A percentile compares a stretch with the other conserved stretches of the same genome.
Evolutionary conservation across 371 early-diverging fungal genomes (phyloP).

Genomic region (Actinomucor elegans): DNA sequence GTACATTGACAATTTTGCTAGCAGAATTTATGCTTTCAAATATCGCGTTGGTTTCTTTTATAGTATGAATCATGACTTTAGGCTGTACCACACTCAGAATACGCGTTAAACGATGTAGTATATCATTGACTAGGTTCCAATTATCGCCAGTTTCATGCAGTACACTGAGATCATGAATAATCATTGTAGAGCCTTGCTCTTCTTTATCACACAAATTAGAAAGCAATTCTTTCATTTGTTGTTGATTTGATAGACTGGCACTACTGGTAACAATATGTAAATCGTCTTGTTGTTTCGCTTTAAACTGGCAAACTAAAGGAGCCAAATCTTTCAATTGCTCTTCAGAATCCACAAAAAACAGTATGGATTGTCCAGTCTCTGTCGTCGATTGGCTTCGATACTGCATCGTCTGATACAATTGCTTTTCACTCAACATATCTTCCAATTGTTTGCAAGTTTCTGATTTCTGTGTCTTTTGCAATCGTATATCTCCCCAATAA

Average conservation of each 20-base stretch:
- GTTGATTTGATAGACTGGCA: slow-evolving; percentile 3
- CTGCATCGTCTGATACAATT: background rate
- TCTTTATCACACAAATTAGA: background rate
- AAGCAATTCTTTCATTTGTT: background rate
- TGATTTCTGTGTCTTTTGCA: slow-evolving; percentile 6
- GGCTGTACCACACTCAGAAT: slow-evolving; percentile 22
- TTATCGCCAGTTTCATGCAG: background rate
- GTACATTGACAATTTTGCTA: slow-evolving; percentile 19
- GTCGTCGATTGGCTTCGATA: background rate
- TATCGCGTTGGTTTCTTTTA: background rate
- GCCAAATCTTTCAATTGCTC: slow-evolving; percentile 11
- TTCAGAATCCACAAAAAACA: slow-evolving; percentile 22
- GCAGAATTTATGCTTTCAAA: slow-evolving; percentile 14
- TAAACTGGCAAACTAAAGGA: slow-evolving; percentile 32
- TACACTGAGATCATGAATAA: slow-evolving; percentile 23
- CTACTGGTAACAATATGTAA: slow-evolving; percentile 30
- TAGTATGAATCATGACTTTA: slow-evolving; percentile 24
- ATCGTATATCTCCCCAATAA: slow-evolving; percentile 23
- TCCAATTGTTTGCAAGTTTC: background rate
- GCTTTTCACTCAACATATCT: background rate
- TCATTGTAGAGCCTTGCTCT: background rate
- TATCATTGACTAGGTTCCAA: background rate
- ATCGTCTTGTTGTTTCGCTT: slow-evolving; percentile 1
- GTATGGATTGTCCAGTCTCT: background rate
- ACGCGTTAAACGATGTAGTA: slow-evolving; percentile 15